Conservation (phyloP, 2,329 filamentous ascomycete species). For the Colletotrichum limetticola region DNA sequence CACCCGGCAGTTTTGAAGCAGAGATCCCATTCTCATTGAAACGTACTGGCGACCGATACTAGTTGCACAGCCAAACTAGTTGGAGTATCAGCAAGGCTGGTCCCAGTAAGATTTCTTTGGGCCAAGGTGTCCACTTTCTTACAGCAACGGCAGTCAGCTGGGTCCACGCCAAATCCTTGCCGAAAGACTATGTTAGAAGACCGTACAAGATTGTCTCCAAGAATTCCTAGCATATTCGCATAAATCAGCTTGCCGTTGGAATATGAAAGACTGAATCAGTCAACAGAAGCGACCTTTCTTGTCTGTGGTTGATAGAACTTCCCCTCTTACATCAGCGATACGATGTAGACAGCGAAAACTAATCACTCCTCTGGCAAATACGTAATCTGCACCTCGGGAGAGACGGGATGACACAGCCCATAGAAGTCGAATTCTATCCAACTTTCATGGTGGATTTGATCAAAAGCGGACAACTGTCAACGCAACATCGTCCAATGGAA, state of each 20-base stretch:
- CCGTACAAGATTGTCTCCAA: neutral
- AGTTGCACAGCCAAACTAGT: neutral
- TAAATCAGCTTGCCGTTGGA: neutral
- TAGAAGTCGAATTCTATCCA: neutral
- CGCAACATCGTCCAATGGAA: slow-evolving; percentile 3
- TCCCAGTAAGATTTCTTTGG: neutral
- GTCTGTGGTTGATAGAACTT: neutral
- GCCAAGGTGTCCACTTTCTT: neutral
- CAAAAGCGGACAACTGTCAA: neutral
- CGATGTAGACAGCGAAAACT: neutral
- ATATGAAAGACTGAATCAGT: neutral
- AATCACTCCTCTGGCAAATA: neutral
- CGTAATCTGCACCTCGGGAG: neutral
- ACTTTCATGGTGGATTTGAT: neutral
- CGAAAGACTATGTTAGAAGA: neutral
- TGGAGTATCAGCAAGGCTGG: neutral
- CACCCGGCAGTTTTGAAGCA: neutral
- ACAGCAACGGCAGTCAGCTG: neutral
- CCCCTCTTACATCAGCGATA: neutral
- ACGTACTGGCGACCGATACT: neutral
- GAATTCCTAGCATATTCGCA: neutral
- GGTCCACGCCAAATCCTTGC: neutral
- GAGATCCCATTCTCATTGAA: neutral
- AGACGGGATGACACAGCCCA: slow-evolving; percentile 5
- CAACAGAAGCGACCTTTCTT: neutral